These are phyloP conservation scores for Daldinia vernicosa DNA, from an alignment of 495 filamentous ascomycete genomes.

Conservation along the genomic window DNA sequence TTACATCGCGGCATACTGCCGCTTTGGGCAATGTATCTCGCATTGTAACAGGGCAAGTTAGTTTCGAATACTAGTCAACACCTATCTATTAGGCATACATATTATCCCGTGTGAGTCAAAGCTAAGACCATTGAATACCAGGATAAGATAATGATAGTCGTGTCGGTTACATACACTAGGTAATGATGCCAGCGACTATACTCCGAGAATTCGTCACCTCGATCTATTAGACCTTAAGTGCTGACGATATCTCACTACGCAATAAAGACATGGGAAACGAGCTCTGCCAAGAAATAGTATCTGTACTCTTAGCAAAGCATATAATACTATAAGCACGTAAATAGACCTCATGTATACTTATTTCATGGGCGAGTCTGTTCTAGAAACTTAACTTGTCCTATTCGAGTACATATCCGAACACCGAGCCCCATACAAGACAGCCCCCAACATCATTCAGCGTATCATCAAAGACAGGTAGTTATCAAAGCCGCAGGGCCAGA, in stretches of 20 bases:
- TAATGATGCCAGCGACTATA: not conserved
- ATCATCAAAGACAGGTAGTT: not conserved
- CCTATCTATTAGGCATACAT: not conserved
- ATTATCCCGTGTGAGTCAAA: not conserved
- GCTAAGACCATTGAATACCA: not conserved
- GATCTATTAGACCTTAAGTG: not conserved
- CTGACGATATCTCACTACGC: not conserved
- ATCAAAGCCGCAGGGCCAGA: not conserved
- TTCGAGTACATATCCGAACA: slow-evolving; percentile 31
- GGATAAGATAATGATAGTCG: not conserved
- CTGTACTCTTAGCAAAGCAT: not conserved
- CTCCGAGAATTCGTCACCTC: not conserved
- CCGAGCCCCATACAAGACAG: slow-evolving; percentile 5
- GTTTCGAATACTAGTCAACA: not conserved
- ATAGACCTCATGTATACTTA: not conserved
- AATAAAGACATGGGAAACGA: not conserved
- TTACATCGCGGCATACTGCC: not conserved
- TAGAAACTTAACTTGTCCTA: slow-evolving; percentile 6
- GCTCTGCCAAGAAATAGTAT: not conserved
- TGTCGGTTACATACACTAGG: no score
- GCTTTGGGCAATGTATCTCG: not conserved
- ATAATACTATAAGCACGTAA: no score
- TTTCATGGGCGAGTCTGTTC: slow-evolving; percentile 2
- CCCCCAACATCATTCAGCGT: not conserved
- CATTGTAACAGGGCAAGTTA: not conserved